Evolutionary conservation across 1,284 basidiomycete genomes (phyloP), one percentile per base, ranked within the genome.

Genomic region (Nidula niveotomentosa): DNA sequence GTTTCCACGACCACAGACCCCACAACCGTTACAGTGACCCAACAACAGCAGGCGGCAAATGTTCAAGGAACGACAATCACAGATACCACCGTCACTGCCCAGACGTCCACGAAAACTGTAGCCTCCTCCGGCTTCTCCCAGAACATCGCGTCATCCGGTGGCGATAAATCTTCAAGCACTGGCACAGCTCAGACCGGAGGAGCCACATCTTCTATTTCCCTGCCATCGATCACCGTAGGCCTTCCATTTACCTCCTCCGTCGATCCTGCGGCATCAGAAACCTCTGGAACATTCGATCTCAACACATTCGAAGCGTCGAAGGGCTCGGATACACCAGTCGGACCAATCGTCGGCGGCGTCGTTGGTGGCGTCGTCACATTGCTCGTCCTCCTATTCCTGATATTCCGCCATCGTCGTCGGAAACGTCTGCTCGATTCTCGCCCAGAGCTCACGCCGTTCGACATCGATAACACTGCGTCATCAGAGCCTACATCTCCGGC

Each of bases 271-370:
- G 39, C 13, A 15, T 41, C 39, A 15, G 39, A 41, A 30, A 5
- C 30, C 30, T 30, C 4, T 30, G 30, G 30, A 30, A 5, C 30
- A 30, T 30, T 5, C 30, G 30, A 30, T 30, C 30, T 30, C 30
- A 30, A 5, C 30, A 30, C 30, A 30, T 30, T 5, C 30, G 30
- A 5, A 30, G 30, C 30, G 30, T 30, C 30, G 30, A 30, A 30
- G 30, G 30, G 30, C 30, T 30, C 30, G 30, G 30, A 30, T 30
- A 23, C 53, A 1, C 57, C 60, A 8, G 35, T 58, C 13, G 61
- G 55, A 35, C 54, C 55, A 3, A 63, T 63, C 18, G 51, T 53
- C 5, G 61, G 61, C 36, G 58, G 56, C 10, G 53, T 53, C 7
- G 47, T 58, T 30, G 61, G 61, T 5, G 62, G 54, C 8, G n/a